Conservation (phyloP, 148 eudicot genomes). For the Rhododendron griersonianum region DNA sequence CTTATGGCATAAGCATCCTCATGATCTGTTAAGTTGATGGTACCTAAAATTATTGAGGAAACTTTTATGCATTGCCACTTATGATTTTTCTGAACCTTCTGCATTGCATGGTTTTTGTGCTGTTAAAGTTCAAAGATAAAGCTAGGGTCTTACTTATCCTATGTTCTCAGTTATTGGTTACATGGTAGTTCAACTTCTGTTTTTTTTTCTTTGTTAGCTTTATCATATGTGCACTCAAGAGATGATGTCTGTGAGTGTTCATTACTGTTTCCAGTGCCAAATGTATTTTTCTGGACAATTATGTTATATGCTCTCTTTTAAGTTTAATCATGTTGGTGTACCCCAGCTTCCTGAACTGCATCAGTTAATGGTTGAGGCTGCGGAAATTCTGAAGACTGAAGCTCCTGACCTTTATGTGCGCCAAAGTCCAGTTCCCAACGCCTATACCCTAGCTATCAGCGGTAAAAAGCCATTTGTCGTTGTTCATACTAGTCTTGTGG, state of each 20-base stretch:
- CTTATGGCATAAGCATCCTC: not conserved
- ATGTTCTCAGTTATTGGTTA: not conserved
- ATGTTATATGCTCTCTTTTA: not conserved
- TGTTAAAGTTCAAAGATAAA: not conserved
- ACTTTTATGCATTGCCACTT: not conserved
- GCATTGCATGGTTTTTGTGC: not conserved
- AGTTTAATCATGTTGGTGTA: not conserved
- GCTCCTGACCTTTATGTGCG: conserved; percentile 54
- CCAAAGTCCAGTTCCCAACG: conserved; percentile 87
- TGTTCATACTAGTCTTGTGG: conserved; percentile 90
- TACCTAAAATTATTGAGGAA: not conserved
- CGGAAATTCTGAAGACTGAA: conserved; percentile 27
- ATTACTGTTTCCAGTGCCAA: not conserved
- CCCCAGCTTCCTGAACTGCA: conserved; percentile 87
- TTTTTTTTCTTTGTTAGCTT: not conserved
- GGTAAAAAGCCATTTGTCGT: conserved; percentile 94
- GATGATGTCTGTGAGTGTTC: not conserved
- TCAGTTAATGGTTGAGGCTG: conserved; percentile 74
- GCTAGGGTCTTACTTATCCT: not conserved
- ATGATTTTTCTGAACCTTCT: not conserved
- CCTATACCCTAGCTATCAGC: conserved; percentile 84
- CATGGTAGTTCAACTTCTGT: not conserved
- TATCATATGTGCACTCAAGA: not conserved
- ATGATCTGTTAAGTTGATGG: not conserved
- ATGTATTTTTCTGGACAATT: not conserved